Evolutionary conservation across 192 early-diverging fungal species (phyloP).

Genomic region (Backusella tarrabulga): DNA sequence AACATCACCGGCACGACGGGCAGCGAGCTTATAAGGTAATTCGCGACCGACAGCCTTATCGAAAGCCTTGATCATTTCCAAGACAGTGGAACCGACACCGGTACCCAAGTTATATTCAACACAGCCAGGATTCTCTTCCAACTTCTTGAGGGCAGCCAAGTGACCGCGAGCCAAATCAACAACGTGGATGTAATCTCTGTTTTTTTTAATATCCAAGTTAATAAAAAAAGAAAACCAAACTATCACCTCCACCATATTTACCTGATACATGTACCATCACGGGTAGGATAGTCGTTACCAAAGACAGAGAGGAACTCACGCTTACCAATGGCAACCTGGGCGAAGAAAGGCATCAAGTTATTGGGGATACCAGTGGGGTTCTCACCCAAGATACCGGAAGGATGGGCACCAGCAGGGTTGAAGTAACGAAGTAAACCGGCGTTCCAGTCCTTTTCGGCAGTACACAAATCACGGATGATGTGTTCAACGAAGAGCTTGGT

Average conservation of each 20-base stretch:
- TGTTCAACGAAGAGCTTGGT: constrained; percentile 88
- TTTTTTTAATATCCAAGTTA: background rate
- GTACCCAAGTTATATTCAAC: constrained; percentile 88
- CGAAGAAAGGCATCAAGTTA: constrained; percentile 92
- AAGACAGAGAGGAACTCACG: constrained; percentile 82
- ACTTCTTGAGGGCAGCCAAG: constrained; percentile 80
- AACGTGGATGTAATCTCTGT: constrained; percentile 95
- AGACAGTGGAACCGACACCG: constrained; percentile 86
- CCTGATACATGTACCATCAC: constrained; percentile 86
- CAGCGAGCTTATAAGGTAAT: constrained; percentile 67
- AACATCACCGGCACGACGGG: constrained; percentile 82
- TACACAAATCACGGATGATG: constrained; percentile 73
- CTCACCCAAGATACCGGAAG: constrained; percentile 89
- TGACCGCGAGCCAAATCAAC: constrained; percentile 90
- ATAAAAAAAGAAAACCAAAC: background rate
- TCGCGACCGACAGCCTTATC: constrained; percentile 76
- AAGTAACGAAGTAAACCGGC: constrained; percentile 87
- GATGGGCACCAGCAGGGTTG: constrained; percentile 95
- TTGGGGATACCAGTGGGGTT: constrained; percentile 84
- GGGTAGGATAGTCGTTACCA: constrained; percentile 91
- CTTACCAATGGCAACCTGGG: constrained; percentile 89
- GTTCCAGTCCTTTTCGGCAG: constrained; percentile 57
- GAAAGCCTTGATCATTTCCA: constrained; percentile 88
- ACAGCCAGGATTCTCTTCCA: constrained; percentile 55
- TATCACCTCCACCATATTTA: background rate